Evolutionary conservation across 2,329 filamentous ascomycete genomes (phyloP), one percentile per base, ranked within the genome.

Genomic region (Metarhizium robertsii): DNA sequence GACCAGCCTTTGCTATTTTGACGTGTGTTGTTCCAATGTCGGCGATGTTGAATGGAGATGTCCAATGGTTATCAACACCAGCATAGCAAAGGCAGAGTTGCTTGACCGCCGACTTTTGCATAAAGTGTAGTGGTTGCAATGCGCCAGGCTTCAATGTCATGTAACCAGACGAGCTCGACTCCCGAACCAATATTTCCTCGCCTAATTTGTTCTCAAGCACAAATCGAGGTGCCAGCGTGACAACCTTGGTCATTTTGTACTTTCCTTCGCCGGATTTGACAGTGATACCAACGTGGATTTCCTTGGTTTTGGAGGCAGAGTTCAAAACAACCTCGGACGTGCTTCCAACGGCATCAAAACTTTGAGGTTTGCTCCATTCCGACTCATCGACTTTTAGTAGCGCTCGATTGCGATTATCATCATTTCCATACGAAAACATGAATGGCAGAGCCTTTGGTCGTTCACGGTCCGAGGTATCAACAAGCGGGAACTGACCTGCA

Each of bases 291-390:
- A 95, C 80, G 64, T 97, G 91, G 65, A 97, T 92, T 69, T 99
- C 94, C 2, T 86, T 86, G 55, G 78, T 80, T 47, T 82, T 85
- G 46, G 79, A 81, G 2, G 80, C 73, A 0, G 91, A 90, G 52
- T 88, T 87, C 38, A 99, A 78, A 38, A 94, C 82, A 40, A 96
- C 88, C 63, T 96, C 92, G 16, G 90, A 87, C 0, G 87, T 91
- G 65, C 92, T 97, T 36, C 94, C 94, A 60, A 99, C 94, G 20
- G 94, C 94, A 66, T 99, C 95, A 64, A 99, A 96, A 79, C 90
- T 96, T 68, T 97, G 92, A 0, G 92, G 90, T 67, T 94, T 96
- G 73, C 94, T 97, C 95, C 94, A 99, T 58, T 86, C 83, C 1
- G 94, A 96, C 54, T 95, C 88, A 5, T 88, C 90, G 45, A 96